These are phyloP conservation scores for Pseudogymnoascus sp. DNA, from an alignment of 2,329 filamentous ascomycete species.

Conservation along the genomic window DNA sequence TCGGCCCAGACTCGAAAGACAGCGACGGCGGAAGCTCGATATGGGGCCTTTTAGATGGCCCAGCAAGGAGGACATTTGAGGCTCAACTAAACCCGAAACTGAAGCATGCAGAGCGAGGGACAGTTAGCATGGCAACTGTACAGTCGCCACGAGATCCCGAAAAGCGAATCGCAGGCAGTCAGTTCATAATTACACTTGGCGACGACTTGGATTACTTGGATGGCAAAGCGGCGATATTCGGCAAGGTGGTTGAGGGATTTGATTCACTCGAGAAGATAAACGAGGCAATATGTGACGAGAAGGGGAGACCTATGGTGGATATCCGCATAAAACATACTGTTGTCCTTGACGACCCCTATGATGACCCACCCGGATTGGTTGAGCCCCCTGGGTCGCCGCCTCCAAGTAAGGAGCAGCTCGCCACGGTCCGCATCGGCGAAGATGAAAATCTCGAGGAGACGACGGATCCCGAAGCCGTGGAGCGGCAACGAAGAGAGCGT, in stretches of 20 bases:
- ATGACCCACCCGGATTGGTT: conserved; percentile 68
- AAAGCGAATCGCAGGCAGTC: conserved; percentile 73
- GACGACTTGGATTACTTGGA: conserved; percentile 86
- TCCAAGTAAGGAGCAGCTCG: conserved; percentile 76
- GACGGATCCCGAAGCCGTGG: conserved; percentile 66
- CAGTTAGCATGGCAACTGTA: conserved; percentile 95
- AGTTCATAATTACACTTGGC: conserved; percentile 88
- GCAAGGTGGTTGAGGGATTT: conserved; percentile 91
- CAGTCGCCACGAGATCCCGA: conserved; percentile 70
- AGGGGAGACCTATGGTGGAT: conserved; percentile 81
- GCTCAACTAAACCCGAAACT: conserved; percentile 81
- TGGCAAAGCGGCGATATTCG: conserved; percentile 90
- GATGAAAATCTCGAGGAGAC: conserved; percentile 75
- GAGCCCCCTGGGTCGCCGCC: conserved; percentile 74
- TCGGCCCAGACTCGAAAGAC: conserved; percentile 73
- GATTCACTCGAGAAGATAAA: conserved; percentile 93
- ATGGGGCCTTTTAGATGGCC: conserved; percentile 72
- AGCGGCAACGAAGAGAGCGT: conserved; percentile 73
- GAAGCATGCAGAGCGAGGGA: conserved; percentile 82
- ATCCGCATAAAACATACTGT: conserved; percentile 92
- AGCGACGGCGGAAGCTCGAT: conserved; percentile 92
- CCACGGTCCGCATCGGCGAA: conserved; percentile 84
- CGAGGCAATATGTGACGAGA: conserved; percentile 75
- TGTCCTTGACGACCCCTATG: conserved; percentile 83
- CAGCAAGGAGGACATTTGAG: conserved; percentile 67